Evolutionary conservation across 331 rosid species (phyloP).

Genomic region (Stylosanthes scabra): DNA sequence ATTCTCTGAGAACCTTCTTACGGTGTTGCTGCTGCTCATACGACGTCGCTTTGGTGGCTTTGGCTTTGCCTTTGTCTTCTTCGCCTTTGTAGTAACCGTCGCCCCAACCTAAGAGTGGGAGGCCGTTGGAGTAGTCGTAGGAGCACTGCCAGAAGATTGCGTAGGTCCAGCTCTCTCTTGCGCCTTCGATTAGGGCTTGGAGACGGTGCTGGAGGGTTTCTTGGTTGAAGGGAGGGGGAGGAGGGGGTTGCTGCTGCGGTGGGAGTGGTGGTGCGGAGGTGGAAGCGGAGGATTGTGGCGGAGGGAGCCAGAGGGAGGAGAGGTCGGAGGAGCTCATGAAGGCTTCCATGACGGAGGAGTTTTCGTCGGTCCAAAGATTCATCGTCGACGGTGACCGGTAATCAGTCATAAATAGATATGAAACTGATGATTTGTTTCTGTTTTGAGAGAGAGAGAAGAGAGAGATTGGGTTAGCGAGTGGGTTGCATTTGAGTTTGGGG

Average conservation of each 20-base stretch:
- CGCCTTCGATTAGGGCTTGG: slow-evolving; percentile 77
- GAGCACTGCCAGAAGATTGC: slow-evolving; percentile 98
- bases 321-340: slow-evolving; percentile 80
- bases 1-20: slow-evolving; percentile 72
- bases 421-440: neutral
- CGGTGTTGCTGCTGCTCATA: slow-evolving; percentile 73
- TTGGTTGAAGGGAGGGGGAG: slow-evolving; percentile 46
- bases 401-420: slow-evolving; percentile 52
- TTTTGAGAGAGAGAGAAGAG: neutral
- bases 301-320: slow-evolving; percentile 62
- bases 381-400: slow-evolving; percentile 53
- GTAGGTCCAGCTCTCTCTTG: slow-evolving; percentile 83
- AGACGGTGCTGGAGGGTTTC: slow-evolving; percentile 59
- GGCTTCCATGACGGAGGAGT: slow-evolving; percentile 81
- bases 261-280: slow-evolving; percentile 38
- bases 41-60: slow-evolving; percentile 40
- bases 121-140: slow-evolving; percentile 51
- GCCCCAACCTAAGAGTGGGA: slow-evolving; percentile 81
- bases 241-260: slow-evolving; percentile 56
- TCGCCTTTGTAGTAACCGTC: slow-evolving; percentile 82
- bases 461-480: slow-evolving; percentile 2
- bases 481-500: slow-evolving; percentile 35
- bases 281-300: slow-evolving; percentile 63
- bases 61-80: slow-evolving; percentile 47
- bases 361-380: slow-evolving; percentile 86